Conservation (phyloP, 129 eudicot genomes). For the Artemisia argyi region DNA sequence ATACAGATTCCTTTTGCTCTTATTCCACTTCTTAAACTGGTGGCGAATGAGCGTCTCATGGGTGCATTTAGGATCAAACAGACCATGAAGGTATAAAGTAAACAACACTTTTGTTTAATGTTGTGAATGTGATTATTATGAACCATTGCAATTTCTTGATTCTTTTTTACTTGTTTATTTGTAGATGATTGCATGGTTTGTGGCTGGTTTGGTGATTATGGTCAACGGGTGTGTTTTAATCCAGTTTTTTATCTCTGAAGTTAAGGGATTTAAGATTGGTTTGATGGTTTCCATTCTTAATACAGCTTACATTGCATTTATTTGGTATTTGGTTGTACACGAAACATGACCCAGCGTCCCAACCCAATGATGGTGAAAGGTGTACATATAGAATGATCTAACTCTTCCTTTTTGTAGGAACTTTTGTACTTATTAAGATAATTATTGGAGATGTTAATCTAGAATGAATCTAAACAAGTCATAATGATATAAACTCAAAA, state of each 20-base stretch:
- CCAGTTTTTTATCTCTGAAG: conserved; percentile 61
- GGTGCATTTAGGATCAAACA: conserved; percentile 58
- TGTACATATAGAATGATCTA: not conserved
- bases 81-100: conserved; percentile 46
- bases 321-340: conserved; percentile 46
- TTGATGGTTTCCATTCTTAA: conserved; percentile 47
- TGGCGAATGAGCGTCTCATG: conserved; percentile 64
- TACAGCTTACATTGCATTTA: conserved; percentile 49
- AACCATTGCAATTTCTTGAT: not conserved
- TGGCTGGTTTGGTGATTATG: conserved; percentile 67
- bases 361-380: not conserved
- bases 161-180: not conserved
- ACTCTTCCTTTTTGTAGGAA: not conserved
- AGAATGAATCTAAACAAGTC: not conserved
- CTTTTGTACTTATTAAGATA: not conserved
- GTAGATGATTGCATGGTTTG: conserved; percentile 61
- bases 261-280: conserved; percentile 52
- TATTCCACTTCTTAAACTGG: conserved; percentile 68
- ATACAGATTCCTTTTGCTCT: conserved; percentile 81
- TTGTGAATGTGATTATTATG: not conserved
- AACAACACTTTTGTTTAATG: not conserved
- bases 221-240: conserved; percentile 66
- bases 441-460: too few species aligned
- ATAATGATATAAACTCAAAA: not conserved
- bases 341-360: not conserved